Base-by-base conservation (phyloP, 441 rosid genomes). In the Geranium incanum region DNA sequence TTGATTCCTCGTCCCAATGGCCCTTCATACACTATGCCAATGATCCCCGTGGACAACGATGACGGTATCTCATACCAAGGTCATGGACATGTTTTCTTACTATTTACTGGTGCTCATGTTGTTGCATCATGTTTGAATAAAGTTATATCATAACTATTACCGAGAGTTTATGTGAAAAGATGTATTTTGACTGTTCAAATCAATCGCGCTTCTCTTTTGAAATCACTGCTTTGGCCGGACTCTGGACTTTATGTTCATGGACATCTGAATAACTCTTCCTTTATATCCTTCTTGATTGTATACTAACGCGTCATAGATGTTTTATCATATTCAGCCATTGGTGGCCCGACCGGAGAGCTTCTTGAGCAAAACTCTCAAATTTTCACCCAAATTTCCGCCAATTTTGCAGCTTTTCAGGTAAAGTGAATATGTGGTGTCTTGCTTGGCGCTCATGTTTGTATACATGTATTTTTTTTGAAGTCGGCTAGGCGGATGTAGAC, bases 321-420 rank as follows among this genome's bases (percentile, higher is more conserved):
- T 21, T 77, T 77, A 19, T 70, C 36, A 28, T 72, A 78, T 81
- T 70, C 87, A 92, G 97, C 81, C 73, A 90, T 92, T 74, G 95
- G 95, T 69, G 97, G 95, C 72, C 80, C 84, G 66, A 85, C 87
- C 4, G 95, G 95, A 73, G 89, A 90, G 78, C 89, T 92, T 77
- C 89, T 92, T 45, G 96, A 88, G 82, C 90, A 90, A 78, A 92
- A 90, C 79, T 81, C 92, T 68, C 90, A 90, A 72, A 83, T 90
- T 77, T 84, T 92, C 62, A 83, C 80, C 78, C 97, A 90, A 77
- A 84, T 92, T 73, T 84, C 95, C 70, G 63, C 90, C 62, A 92
- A 92, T 78, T 84, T 92, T 74, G 76, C 90, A 43, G 81, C 92
- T 76, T 84, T 85, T 57, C 95, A 92, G 97, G 98, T 89, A 73